A percentile compares a stretch with the other conserved stretches of the same genome.
Conservation (phyloP, 495 filamentous ascomycete genomes). For the Pseudotulostoma volvatum region DNA sequence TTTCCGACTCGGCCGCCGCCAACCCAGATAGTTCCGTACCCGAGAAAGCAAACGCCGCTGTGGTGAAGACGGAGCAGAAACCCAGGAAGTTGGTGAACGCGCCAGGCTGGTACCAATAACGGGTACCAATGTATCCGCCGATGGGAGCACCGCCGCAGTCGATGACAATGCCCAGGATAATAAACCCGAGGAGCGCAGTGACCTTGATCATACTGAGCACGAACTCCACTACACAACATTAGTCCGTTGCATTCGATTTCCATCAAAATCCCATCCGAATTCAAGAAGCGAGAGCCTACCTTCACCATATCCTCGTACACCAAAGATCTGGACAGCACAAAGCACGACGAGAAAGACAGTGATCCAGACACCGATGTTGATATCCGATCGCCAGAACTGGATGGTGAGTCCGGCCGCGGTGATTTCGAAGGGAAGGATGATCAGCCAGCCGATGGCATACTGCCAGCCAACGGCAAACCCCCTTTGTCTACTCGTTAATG, state of each 20-base stretch:
- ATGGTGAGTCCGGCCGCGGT: constrained; percentile 67
- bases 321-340: constrained; percentile 30
- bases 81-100: constrained; percentile 57
- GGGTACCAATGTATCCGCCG: constrained; percentile 69
- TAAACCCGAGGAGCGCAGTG: constrained; percentile 47
- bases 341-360: constrained; percentile 42
- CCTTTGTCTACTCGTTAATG: constrained; percentile 8
- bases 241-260: background rate
- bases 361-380: constrained; percentile 45
- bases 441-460: constrained; percentile 56
- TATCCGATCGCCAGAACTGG: constrained; percentile 46
- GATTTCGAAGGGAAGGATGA: constrained; percentile 41
- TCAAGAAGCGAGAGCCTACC: constrained; percentile 36
- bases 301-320: constrained; percentile 57
- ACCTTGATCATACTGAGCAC: constrained; percentile 32
- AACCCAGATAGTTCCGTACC: constrained; percentile 61
- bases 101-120: constrained; percentile 63
- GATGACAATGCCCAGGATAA: constrained; percentile 54
- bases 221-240: constrained; percentile 22
- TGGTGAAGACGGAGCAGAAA: constrained; percentile 59
- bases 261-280: background rate
- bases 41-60: constrained; percentile 55
- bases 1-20: constrained; percentile 50
- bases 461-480: constrained; percentile 45
- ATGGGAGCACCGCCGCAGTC: constrained; percentile 59